phyloP scores from a whole-genome alignment of 2,329 filamentous ascomycete species.

The Onygena corvina region DNA sequence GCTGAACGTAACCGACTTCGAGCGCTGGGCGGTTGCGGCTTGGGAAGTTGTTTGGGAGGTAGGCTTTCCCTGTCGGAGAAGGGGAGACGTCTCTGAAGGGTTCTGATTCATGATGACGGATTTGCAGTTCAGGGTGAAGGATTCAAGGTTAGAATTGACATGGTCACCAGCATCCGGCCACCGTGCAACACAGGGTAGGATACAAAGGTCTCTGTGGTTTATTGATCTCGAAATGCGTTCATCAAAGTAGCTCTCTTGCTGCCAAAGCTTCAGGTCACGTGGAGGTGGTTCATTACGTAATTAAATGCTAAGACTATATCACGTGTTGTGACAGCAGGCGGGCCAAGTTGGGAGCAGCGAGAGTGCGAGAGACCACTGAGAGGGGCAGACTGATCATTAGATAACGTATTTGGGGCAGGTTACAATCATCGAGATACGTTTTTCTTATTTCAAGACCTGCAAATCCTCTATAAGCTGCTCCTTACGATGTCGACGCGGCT shows the following conservation, averaged over 20 bases:
- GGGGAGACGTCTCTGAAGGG: slow-evolving; percentile 12
- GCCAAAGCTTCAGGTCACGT: neutral
- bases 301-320: too few relatives aligned
- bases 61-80: slow-evolving; percentile 9
- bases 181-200: neutral
- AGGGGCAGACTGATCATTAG: too few relatives aligned
- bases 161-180: neutral
- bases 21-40: slow-evolving; percentile 24
- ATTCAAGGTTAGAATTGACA: neutral
- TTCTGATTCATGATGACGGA: slow-evolving; percentile 2
- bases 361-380: too few relatives aligned
- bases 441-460: too few relatives aligned
- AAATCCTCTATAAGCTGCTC: too few relatives aligned
- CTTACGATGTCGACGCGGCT: too few relatives aligned
- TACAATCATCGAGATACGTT: too few relatives aligned
- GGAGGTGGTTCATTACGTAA: neutral
- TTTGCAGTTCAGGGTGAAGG: neutral
- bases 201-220: neutral
- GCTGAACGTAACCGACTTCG: slow-evolving; percentile 39
- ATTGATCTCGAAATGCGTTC: too few relatives aligned
- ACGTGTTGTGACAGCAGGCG: too few relatives aligned
- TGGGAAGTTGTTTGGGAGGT: slow-evolving; percentile 27
- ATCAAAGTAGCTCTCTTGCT: neutral
- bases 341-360: too few relatives aligned
- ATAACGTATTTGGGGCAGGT: too few relatives aligned